Evolutionary conservation across 2,329 filamentous ascomycete genomes (phyloP).

Genomic region (Cercospora nicotianae): DNA sequence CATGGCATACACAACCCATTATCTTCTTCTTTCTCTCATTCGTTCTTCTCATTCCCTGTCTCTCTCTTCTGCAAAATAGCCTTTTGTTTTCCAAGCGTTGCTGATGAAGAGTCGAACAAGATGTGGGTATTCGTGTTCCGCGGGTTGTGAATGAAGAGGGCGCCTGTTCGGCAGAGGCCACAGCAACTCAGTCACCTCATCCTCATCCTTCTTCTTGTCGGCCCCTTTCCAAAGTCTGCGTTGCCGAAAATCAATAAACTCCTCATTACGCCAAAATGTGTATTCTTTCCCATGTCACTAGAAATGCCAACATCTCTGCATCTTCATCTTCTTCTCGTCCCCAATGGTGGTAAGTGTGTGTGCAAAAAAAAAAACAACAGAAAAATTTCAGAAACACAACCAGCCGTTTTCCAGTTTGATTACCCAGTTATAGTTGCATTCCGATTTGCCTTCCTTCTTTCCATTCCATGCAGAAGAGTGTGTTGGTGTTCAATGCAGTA

Average conservation of each 20-base stretch:
- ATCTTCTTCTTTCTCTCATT: neutral
- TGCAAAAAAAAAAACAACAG: neutral
- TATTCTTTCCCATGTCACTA: neutral
- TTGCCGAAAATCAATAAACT: neutral
- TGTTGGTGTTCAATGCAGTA: conserved; percentile 1
- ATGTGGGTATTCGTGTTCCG: neutral
- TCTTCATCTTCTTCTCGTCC: neutral
- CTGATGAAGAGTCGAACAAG: neutral
- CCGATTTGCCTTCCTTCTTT: neutral
- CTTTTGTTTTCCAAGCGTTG: neutral
- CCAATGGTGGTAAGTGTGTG: neutral
- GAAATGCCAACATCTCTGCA: neutral
- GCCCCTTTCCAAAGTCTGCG: neutral
- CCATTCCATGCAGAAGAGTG: neutral
- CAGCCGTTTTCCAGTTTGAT: neutral
- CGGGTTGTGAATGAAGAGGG: neutral
- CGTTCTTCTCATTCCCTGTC: neutral
- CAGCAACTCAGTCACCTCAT: neutral
- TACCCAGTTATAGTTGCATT: neutral
- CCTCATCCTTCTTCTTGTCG: neutral
- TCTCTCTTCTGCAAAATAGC: neutral
- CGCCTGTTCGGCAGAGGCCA: neutral
- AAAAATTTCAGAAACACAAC: neutral
- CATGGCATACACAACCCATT: neutral
- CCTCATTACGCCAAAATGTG: neutral